Conservation (phyloP, 108 stramenopile genomes). For the Cylindrotheca closterium region DNA sequence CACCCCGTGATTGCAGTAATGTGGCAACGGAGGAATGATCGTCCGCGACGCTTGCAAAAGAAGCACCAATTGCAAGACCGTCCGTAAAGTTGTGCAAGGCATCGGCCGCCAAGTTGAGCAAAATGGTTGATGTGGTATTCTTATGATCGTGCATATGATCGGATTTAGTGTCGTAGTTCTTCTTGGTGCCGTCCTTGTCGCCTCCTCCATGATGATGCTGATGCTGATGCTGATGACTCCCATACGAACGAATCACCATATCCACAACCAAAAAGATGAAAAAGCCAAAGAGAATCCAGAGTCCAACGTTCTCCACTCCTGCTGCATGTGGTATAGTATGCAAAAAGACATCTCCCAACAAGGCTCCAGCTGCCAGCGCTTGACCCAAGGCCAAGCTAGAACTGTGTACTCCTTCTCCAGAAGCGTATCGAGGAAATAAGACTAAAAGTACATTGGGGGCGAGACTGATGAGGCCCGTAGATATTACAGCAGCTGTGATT, state of each 20-base stretch:
- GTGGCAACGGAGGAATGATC: constrained; percentile 27
- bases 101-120: constrained; percentile 85
- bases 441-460: constrained; percentile 83
- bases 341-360: constrained; percentile 86
- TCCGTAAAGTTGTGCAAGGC: constrained; percentile 80
- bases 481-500: constrained; percentile 24
- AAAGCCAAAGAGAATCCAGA: constrained; percentile 72
- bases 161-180: constrained; percentile 6
- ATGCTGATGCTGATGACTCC: constrained; percentile 35
- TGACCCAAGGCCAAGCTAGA: constrained; percentile 66
- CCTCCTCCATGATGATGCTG: constrained; percentile 9
- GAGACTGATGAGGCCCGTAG: constrained; percentile 57
- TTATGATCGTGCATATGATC: constrained; percentile 12
- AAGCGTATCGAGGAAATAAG: constrained; percentile 63
- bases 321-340: constrained; percentile 73
- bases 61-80: constrained; percentile 82
- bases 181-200: constrained; percentile 10
- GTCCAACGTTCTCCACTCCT: constrained; percentile 45
- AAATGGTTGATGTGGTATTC: constrained; percentile 32
- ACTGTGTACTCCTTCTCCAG: constrained; percentile 29
- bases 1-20: constrained; percentile 63
- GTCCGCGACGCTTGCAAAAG: constrained; percentile 50
- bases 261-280: constrained; percentile 67
- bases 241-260: constrained; percentile 62
- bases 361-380: constrained; percentile 74